Base-by-base conservation (phyloP, 192 early-diverging fungal genomes). In the Neocallimastix lanati region DNA sequence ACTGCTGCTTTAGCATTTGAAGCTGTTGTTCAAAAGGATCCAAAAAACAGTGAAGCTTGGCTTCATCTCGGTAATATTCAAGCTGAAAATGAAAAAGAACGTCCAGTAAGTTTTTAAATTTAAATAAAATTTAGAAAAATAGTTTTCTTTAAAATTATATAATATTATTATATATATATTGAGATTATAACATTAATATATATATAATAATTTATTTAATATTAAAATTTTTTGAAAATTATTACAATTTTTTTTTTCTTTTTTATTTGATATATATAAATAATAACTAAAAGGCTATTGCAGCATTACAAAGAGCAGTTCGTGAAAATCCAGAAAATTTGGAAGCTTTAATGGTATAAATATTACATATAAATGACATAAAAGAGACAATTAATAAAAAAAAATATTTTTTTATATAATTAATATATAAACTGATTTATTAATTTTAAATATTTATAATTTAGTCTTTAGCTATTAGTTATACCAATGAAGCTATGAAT, bases 331-430 rank as follows among this genome's bases (percentile, higher is more conserved):
- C 78, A 33, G 33, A 50, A 29, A 92, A 92, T 80, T 81, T 90
- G 78, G 77, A 83, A 78, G 91, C 91, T 28, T 81, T 91, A 33
- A 91, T 92, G 91, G 88, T 89, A 86, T n/a, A n/a, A n/a, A n/a
- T n/a, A n/a, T n/a, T n/a, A n/a, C n/a, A n/a, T n/a, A n/a, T n/a
- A n/a, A n/a, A n/a, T n/a, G n/a, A n/a, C n/a, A n/a, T n/a, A n/a
- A n/a, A n/a, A n/a, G n/a, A n/a, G n/a, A n/a, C n/a, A 50, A 67
- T 80, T 29, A 28, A 11, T 29, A 50, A 27, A 6, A 28, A 11
- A 27, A 28, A 81, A 28, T 28, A 28, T 12, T 77, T 6, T 28
- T 6, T 77, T 77, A 29, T 6, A 78, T 78, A 77, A n/a, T 6
- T n/a, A n/a, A n/a, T n/a, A n/a, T n/a, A n/a, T n/a, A n/a, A n/a